Evolutionary conservation across 2,329 filamentous ascomycete species (phyloP).

Genomic region (Metarhizium rileyi): DNA sequence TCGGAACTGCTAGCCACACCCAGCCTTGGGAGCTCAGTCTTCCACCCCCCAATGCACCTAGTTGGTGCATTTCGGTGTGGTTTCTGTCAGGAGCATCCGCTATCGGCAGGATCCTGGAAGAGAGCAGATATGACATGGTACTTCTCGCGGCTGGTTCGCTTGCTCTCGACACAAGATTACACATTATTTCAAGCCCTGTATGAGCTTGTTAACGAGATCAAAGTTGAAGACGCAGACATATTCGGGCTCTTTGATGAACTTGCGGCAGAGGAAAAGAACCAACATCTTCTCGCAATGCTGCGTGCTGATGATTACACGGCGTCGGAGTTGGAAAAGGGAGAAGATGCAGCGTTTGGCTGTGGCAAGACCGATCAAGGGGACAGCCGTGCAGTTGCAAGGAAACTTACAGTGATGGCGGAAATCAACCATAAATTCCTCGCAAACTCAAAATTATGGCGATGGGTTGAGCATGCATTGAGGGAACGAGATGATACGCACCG

Average conservation of each 20-base stretch:
- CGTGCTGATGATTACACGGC: neutral
- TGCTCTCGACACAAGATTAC: slow-evolving; percentile 13
- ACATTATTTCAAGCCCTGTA: slow-evolving; percentile 8
- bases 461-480: slow-evolving; percentile 2
- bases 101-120: neutral
- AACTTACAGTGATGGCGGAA: slow-evolving; percentile 5
- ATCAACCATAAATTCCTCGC: slow-evolving; percentile 5
- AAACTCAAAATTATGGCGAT: slow-evolving; percentile 5
- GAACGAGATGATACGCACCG: too few species aligned
- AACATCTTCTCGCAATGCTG: neutral
- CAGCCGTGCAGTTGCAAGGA: slow-evolving; percentile 3
- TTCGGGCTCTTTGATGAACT: neutral
- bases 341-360: neutral
- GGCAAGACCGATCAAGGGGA: slow-evolving; percentile 5
- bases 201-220: neutral
- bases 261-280: neutral
- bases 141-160: slow-evolving; percentile 9
- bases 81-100: neutral
- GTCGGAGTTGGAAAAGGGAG: neutral
- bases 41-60: neutral
- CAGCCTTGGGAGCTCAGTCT: neutral
- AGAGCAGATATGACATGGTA: slow-evolving; percentile 8
- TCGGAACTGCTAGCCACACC: slow-evolving; percentile 9
- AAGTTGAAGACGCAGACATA: neutral
- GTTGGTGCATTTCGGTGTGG: neutral